Evolutionary conservation across 2,329 filamentous ascomycete genomes (phyloP), one percentile per base, ranked within the genome.

Genomic region (Diaporthe ampelina): DNA sequence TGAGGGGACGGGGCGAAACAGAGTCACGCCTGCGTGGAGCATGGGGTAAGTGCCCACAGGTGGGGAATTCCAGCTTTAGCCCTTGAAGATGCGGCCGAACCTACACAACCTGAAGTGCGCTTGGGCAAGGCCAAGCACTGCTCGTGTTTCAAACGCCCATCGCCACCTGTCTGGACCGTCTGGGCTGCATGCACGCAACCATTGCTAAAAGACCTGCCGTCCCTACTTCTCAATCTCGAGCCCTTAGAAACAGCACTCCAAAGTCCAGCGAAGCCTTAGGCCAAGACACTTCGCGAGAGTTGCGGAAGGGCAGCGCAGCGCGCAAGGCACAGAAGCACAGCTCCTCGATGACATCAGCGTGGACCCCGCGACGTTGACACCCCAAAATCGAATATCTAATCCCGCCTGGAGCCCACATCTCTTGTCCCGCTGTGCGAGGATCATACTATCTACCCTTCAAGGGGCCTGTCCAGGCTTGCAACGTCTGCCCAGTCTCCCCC

Each of bases 121-220:
- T 67, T 52, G 63, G 63, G 37, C 10, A 40, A 24, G 8, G 63
- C 63, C 63, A 67, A 67, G 63, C 21, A 54, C 26, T 8, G 48
- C 29, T 52, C 45, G 63, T 54, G 63, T 67, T 67, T 67, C 63
- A 67, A 52, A 11, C 63, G 45, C 21, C 45, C 63, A 67, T 52
- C 63, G 63, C 63, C 63, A 67, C 63, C 29, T 67, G 63, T 67
- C 63, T 52, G 61, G 63, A 52, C 63, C 15, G 63, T 67, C 45
- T 26, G 29, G 61, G 48, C 32, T 24, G 32, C 45, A 37, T 40
- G 45, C 45, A 26, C 45, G 29, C 29, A 32, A 26, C 43, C 37
- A 13, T 48, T 26, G 63, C 11, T 26, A 26, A 67, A 67, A 52
- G 32, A 24, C 11, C 37, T 52, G 45, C 10, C 63, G 29, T 40